Base-by-base conservation (phyloP, 371 early-diverging fungal genomes). In the Haplosporangium sp. region DNA sequence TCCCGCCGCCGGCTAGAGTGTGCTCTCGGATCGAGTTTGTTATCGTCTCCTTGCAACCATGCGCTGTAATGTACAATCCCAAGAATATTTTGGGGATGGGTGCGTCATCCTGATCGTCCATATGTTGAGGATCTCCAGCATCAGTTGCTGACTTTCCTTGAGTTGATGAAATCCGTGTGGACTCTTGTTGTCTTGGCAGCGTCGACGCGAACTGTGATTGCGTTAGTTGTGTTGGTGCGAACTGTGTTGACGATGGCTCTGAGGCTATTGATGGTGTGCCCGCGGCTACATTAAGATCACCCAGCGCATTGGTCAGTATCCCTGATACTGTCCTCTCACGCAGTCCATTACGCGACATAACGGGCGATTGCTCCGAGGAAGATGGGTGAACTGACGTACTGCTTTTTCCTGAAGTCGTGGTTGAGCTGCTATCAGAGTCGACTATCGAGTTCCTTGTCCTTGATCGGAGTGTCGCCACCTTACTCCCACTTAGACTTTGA, bases 1-100 rank as follows among this genome's bases (percentile, higher is more conserved):
- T 59, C 4, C 76, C 76, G 8, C 76, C 76, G 12, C 53, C 52
- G 6, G 62, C 62, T 1, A 55, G 38, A 0, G 76, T 67, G 11
- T 70, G 55, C 6, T 65, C 45, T 11, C 54, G 62, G 14, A 75
- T 70, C 23, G 18, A 29, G 11, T 59, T 18, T 1, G 56, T 21
- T 20, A 56, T 37, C 14, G 36, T 29, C n/a, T 46, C 54, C 14
- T 62, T 75, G 57, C 66, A 66, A 0, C 64, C 76, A 51, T 62
- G 43, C n/a, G 70, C 50, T 2, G 76, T 66, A 29, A 75, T 75
- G 42, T 66, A 50, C 1, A 75, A 55, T 14, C 70, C 67, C 16
- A 66, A 16, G 40, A 75, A 75, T 11, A 75, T 75, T 12, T 65
- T 66, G 5, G 63, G 54, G 5, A n/a, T 16, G 1, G 51, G 62